A percentile compares a stretch with the other conserved stretches of the same genome.
phyloP scores from a whole-genome alignment of 805 yeast species.

The Candida railenensis region DNA sequence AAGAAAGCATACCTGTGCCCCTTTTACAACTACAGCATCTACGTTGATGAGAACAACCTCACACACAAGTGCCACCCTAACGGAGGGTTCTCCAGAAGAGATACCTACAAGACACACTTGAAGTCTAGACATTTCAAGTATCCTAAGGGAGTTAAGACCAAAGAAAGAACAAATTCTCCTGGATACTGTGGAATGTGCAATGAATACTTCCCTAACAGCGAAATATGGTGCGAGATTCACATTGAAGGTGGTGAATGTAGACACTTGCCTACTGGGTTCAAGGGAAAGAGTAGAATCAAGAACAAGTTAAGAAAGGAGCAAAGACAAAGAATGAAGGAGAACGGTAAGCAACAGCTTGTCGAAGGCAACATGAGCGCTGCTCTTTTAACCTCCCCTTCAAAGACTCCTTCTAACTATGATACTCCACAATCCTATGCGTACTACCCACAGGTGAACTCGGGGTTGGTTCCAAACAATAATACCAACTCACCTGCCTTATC shows the following conservation, averaged over 20 bases:
- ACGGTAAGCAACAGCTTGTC: slow-evolving; percentile 3
- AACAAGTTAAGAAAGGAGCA: slow-evolving; percentile 38
- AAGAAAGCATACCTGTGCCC: slow-evolving; percentile 57
- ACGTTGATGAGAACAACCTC: slow-evolving; percentile 38
- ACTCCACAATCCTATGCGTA: slow-evolving; percentile 4
- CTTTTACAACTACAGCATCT: slow-evolving; percentile 39
- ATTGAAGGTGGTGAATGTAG: slow-evolving; percentile 50
- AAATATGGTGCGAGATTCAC: slow-evolving; percentile 52
- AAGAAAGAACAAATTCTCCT: slow-evolving; percentile 38
- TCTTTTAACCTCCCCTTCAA: slow-evolving; percentile 4
- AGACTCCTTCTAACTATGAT: slow-evolving; percentile 1
- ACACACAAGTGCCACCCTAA: slow-evolving; percentile 53
- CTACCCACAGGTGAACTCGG: background rate
- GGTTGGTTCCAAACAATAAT: no score
- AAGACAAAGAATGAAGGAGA: slow-evolving; percentile 2
- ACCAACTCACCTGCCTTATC: slow-evolving; percentile 5
- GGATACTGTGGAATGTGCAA: slow-evolving; percentile 60
- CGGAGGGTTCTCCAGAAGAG: slow-evolving; percentile 60
- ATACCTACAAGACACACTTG: slow-evolving; percentile 57
- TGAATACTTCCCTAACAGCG: slow-evolving; percentile 45
- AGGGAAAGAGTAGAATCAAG: slow-evolving; percentile 44
- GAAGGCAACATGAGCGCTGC: slow-evolving; percentile 8
- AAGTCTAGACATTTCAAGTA: slow-evolving; percentile 57
- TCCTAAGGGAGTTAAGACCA: slow-evolving; percentile 53
- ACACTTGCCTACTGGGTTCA: slow-evolving; percentile 41